phyloP scores from a whole-genome alignment of 495 filamentous ascomycete species.

The Aspergillus panamensis region DNA sequence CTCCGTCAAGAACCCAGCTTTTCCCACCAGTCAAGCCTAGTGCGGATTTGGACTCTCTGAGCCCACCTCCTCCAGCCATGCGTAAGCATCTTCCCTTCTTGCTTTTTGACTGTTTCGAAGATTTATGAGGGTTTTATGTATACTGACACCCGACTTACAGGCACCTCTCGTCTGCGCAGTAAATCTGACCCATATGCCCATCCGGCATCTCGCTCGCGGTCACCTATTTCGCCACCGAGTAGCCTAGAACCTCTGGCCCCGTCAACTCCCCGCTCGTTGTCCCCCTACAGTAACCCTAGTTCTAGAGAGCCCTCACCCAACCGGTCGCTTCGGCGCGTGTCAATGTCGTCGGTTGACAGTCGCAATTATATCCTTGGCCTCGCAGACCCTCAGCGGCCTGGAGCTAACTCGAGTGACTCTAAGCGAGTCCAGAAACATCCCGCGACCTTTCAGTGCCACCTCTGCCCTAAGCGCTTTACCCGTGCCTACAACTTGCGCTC shows the following conservation, averaged over 20 bases:
- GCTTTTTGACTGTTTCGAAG: background rate
- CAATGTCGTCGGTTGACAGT: constrained; percentile 77
- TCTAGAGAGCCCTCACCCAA: constrained; percentile 58
- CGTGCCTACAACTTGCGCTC: constrained; percentile 86
- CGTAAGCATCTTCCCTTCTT: constrained; percentile 50
- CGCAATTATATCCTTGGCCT: constrained; percentile 92
- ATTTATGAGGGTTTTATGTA: background rate
- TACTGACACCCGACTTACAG: constrained; percentile 31
- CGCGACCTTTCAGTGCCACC: constrained; percentile 80
- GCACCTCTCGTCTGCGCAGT: constrained; percentile 55
- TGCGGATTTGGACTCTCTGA: constrained; percentile 71
- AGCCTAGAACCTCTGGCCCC: constrained; percentile 44
- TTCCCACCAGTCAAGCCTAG: constrained; percentile 66
- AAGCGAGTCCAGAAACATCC: constrained; percentile 94
- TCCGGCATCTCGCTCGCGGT: constrained; percentile 42
- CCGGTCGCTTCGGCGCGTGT: constrained; percentile 67
- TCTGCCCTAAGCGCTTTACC: constrained; percentile 86
- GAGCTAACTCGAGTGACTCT: constrained; percentile 53
- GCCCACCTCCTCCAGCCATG: constrained; percentile 58
- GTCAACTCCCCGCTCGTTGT: constrained; percentile 60
- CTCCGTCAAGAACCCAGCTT: constrained; percentile 67
- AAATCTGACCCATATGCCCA: constrained; percentile 70
- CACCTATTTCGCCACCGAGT: constrained; percentile 41
- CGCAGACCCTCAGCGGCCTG: constrained; percentile 80
- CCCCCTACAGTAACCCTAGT: constrained; percentile 51